A percentile compares a stretch with the other conserved stretches of the same genome.
These are phyloP conservation scores for Trichosanthes cucumerina DNA, from an alignment of 306 rosid species.

Conservation along the genomic window DNA sequence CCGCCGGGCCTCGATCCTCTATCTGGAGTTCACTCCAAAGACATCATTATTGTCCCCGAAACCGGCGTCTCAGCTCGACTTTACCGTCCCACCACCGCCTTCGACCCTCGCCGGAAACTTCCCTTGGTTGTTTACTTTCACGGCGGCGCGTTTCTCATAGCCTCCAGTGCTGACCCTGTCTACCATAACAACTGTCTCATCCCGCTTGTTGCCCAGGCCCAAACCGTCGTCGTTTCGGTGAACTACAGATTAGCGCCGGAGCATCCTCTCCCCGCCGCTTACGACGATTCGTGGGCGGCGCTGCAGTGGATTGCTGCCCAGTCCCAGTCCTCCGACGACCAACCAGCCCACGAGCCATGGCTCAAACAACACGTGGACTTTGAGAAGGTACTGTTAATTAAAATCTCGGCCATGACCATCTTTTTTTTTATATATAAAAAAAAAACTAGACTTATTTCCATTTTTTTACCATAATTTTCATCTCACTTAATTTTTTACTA, in stretches of 20 bases:
- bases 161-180: slow-evolving; percentile 50
- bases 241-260: slow-evolving; percentile 69
- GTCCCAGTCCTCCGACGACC: background rate
- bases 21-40: slow-evolving; percentile 65
- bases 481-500: too few species aligned
- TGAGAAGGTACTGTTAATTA: slow-evolving; percentile 30
- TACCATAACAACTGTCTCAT: slow-evolving; percentile 65
- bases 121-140: slow-evolving; percentile 61
- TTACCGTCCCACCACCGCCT: slow-evolving; percentile 36
- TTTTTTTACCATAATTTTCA: too few species aligned
- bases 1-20: slow-evolving; percentile 41
- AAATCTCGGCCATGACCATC: too few species aligned
- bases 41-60: slow-evolving; percentile 38
- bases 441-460: too few species aligned
- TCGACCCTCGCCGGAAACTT: slow-evolving; percentile 19
- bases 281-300: slow-evolving; percentile 67
- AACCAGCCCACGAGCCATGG: slow-evolving; percentile 32
- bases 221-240: slow-evolving; percentile 42
- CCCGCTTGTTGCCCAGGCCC: slow-evolving; percentile 41
- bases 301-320: slow-evolving; percentile 49
- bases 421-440: too few species aligned
- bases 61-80: slow-evolving; percentile 54
- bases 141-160: slow-evolving; percentile 67
- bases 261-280: slow-evolving; percentile 63
- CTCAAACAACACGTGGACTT: slow-evolving; percentile 12